Base-by-base conservation (phyloP, 495 filamentous ascomycete species). In the Chaetomium cochliodes region DNA sequence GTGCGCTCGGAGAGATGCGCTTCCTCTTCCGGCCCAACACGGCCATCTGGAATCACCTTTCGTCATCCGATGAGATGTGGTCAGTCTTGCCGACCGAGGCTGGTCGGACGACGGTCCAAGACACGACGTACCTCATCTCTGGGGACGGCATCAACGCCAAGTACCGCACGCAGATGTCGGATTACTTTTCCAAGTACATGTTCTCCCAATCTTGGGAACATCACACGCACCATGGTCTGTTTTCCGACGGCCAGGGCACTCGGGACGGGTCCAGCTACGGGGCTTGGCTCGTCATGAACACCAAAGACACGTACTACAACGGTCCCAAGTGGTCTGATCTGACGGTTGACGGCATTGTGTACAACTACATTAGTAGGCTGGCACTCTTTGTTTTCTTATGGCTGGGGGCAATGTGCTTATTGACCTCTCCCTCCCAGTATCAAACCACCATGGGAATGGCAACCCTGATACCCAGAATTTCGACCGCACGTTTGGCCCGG, bases 141-240 rank as follows among this genome's bases (percentile, higher is more conserved):
- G 54, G 54, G n/a, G 54, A 57, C 33, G 54, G 54, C 37, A 13
- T 57, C 54, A 42, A 57, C 23, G 54, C 54, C 12, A 18, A 20
- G 15, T 57, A 57, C 54, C 54, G 54, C 2, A 6, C n/a, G 1
- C 54, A 57, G 23, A 57, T 57, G 54, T 57, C 54, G 3, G 54
- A 57, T 37, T 57, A 57, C 54, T 57, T 57, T 28, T 57, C 54
- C 33, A 57, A 57, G 54, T 57, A 57, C 54, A 57, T 57, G 54
- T 57, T 57, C 18, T 41, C 54, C 54, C 33, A 57, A 20, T 57
- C 54, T 2, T 57, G 54, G 54, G 54, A 57, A 12, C 42, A 57
- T n/a, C 54, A 57, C 33, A 57, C 54, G n/a, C 54, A 57, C 54
- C 54, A 57, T 8, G 54, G 54, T 20, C 33, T 57, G 0, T 57